Evolutionary conservation across 2,329 filamentous ascomycete genomes (phyloP), one percentile per base, ranked within the genome.

Genomic region (Apiospora malaysiana): DNA sequence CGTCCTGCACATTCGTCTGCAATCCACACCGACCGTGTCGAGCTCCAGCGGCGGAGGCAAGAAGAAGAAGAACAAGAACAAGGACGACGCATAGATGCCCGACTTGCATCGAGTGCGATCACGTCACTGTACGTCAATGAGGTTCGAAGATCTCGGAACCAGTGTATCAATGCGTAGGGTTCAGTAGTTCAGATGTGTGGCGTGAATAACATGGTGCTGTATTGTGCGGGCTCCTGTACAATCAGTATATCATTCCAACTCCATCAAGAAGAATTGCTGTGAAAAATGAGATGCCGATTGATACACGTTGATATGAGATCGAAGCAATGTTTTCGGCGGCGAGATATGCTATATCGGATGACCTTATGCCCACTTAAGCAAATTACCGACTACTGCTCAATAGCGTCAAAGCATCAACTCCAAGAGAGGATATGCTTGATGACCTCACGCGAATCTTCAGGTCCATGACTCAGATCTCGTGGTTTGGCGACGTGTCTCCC

Each of bases 1-100:
- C 70, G 89, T 90, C 74, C 88, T 98, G 79, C 86, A 97, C 78
- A 94, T 98, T 74, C 94, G 96, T 83, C 93, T 95, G 80, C 90
- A 89, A 72, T 87, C 88, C 27, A 83, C 83, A 68, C 82, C 86
- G 72, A 81, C 82, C 72, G 79, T 74, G 32, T 71, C 82, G 73
- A 81, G 78, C 71, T 78, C 81, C 63, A 79, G 81, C 73, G 79
- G 82, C 74, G 87, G 88, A 80, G 87, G 87, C 78, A 90, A 90
- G 85, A 94, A 94, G 89, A 90, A 91, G 85, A 90, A 91, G 85
- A 89, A 88, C 83, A 87, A 86, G 79, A 82, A 82, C 75, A 40
- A 63, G 27, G 78, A 72, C 71, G 80, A 82, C 6, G 67, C 46
- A 68, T 68, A 68, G 67, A 68, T 5, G 42, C 18, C 40, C 16